These are phyloP conservation scores for Guyanaporus albipodus DNA, from an alignment of 768 basidiomycete species.

Conservation along the genomic window DNA sequence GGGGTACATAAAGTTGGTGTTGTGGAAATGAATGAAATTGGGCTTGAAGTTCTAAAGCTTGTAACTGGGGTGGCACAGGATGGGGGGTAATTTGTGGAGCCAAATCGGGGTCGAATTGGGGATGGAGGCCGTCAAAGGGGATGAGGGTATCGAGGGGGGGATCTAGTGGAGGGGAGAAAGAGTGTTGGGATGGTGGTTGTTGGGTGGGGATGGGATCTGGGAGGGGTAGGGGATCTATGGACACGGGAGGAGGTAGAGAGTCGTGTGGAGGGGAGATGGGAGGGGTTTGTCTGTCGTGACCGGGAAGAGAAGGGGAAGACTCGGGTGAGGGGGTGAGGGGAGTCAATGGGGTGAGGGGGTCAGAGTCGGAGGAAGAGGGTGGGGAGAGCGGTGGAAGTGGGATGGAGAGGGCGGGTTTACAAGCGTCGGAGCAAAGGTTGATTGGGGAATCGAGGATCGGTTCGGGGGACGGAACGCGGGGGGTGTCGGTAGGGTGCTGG, in stretches of 20 bases:
- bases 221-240: conserved; percentile 4
- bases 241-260: conserved; percentile 4
- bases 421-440: not conserved
- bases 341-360: conserved; percentile 19
- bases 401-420: conserved; percentile 2
- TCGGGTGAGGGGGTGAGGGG: conserved; percentile 23
- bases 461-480: conserved; percentile 4
- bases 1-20: conserved; percentile 27
- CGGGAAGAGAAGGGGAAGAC: conserved; percentile 21
- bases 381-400: not conserved
- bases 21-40: conserved; percentile 24
- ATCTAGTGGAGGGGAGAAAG: conserved; percentile 12
- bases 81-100: conserved; percentile 16
- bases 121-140: conserved; percentile 23
- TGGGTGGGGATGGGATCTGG: not conserved
- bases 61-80: conserved; percentile 11
- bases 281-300: conserved; percentile 23
- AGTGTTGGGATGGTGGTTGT: not conserved
- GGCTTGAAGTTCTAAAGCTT: conserved; percentile 21
- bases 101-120: conserved; percentile 18
- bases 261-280: conserved; percentile 5
- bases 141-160: conserved; percentile 26
- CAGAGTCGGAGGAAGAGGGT: not conserved
- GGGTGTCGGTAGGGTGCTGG: not conserved
- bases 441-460: not conserved